Base-by-base conservation (phyloP, 176 grass and related monocot genomes). In the Tillandsia fasciculata region DNA sequence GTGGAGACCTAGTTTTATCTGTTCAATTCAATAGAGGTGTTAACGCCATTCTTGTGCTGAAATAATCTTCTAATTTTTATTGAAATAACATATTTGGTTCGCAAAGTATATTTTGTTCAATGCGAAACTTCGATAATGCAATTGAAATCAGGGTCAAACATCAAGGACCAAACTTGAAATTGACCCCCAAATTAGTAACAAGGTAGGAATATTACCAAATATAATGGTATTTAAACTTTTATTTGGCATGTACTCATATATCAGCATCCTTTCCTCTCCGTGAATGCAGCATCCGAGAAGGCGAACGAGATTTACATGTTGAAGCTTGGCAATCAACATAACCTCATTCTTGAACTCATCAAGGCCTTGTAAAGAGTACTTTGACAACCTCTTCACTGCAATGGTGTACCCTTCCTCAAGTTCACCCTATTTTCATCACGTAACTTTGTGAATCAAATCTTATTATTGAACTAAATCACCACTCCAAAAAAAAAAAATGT, bases 261-360 rank as follows among this genome's bases (percentile, higher is more conserved):
- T 20, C 4, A 65, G 15, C 59, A 75, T 66, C 49, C 56, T 75
- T 52, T 75, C 72, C 49, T 52, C 72, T 75, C 49, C 72, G 28
- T 75, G 61, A 52, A 75, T 66, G 61, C 63, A 75, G 23, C 63
- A 75, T 11, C 72, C 72, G 1, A 75, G 49, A n/a, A 75, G 61
- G 18, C 61, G 18, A 28, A 75, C 72, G 12, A 75, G 72, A 53
- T 75, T 75, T 66, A 61, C 6, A 9, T 75, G 72, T 22, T 75
- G 72, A 29, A 75, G 24, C 13, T 75, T 75, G 3, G 72, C 63
- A 2, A 75, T 75, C 22, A 65, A 26, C 11, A 15, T 42, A 4
- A 75, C 61, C 63, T 75, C 72, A 6, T 65, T 75, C 72, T 53
- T 65, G 63, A 75, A 75, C 63, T 75, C 72, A 13, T 65, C 58